Base-by-base conservation (phyloP, 1,284 basidiomycete species). In the Cryptococcus amylolentus region DNA sequence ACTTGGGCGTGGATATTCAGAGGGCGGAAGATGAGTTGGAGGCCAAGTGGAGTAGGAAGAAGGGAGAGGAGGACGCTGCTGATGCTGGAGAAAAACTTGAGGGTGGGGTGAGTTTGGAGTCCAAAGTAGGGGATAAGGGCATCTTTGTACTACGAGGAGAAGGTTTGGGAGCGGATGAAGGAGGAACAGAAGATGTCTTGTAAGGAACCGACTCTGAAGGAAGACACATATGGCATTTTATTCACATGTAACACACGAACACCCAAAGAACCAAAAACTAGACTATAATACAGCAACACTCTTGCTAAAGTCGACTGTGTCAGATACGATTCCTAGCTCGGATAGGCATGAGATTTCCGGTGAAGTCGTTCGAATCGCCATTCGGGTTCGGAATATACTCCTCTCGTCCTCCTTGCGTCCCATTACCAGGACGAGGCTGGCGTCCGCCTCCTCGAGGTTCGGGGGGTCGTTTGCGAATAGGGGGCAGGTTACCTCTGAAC, bases 1-100 rank as follows among this genome's bases (percentile, higher is more conserved):
- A 74, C 48, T 49, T 70, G 2, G 70, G 66, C 12, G 56, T 69
- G 3, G 67, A 71, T 40, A 69, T 76, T 5, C 70, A 73, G 45
- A 47, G 44, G 23, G 67, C 68, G 9, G 70, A 74, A 43, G 61
- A 67, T 13, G 65, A 69, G 57, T 53, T 70, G 37, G 69, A 70
- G 51, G 56, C 45, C 43, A 61, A 65, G 48, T 69, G 56, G 53
- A 61, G 56, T 39, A 46, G 54, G 49, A 64, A 58, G 41, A 39
- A 40, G 28, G 41, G 31, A 27, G 40, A 49, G 26, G 31, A 50
- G 40, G 40, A 27, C 27, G 49, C 16, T 10, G 20, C 14, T 40
- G 49, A 50, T 7, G 31, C 26, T 31, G 16, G 13, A 23, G 38
- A 18, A 27, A 12, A 5, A 10, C 7, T 16, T 48, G 31, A 3